Conservation (phyloP, 129 eudicot genomes). For the Dittrichia graveolens region DNA sequence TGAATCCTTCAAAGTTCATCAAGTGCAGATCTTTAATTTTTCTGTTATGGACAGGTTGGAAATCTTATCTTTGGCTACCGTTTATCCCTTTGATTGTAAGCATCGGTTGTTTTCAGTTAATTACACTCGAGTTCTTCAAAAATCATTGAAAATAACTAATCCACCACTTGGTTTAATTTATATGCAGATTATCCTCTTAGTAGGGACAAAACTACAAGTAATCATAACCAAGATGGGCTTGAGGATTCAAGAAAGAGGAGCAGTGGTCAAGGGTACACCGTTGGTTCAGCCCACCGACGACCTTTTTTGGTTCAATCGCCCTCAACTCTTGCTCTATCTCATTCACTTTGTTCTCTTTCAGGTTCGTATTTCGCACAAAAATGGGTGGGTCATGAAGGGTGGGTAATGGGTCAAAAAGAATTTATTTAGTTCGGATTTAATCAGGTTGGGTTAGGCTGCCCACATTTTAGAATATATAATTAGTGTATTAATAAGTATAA, state of each 20-base stretch:
- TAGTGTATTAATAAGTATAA: no score
- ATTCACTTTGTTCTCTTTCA: constrained; percentile 59
- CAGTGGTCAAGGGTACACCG: constrained; percentile 51
- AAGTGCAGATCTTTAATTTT: neutral
- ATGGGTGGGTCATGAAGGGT: no score
- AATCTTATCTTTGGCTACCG: constrained; percentile 55
- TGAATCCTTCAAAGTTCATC: constrained; percentile 12
- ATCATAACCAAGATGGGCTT: constrained; percentile 59
- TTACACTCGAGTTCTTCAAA: neutral
- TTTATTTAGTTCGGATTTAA: no score
- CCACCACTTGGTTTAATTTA: constrained; percentile 7
- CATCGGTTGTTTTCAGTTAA: constrained; percentile 21
- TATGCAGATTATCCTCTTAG: constrained; percentile 52
- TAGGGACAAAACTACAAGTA: constrained; percentile 70
- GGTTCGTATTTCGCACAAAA: constrained; percentile 36
- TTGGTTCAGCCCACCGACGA: constrained; percentile 53
- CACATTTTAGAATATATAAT: no score
- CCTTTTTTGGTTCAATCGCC: constrained; percentile 70
- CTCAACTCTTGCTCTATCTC: constrained; percentile 54
- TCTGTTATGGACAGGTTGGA: constrained; percentile 50
- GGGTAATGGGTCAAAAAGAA: no score
- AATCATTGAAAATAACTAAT: neutral
- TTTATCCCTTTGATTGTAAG: constrained; percentile 64
- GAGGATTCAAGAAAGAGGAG: constrained; percentile 51
- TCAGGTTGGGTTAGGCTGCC: neutral